Conservation (phyloP, 352 stramenopile genomes). For the Phytophthora brassicae region DNA sequence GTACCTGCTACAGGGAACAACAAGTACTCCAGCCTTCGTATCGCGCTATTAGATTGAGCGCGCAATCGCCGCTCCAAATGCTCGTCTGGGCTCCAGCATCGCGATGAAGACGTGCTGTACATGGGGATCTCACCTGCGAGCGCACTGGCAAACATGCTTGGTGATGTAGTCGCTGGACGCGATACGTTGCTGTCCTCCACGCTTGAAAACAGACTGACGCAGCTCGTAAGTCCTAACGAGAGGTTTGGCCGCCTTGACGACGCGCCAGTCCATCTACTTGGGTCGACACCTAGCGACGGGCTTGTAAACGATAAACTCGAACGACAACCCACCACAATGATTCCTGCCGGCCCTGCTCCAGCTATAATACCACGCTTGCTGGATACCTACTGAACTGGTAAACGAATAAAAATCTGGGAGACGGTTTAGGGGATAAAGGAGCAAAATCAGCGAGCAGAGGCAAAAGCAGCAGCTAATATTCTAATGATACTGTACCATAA, state of each 20-base stretch:
- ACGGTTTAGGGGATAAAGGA: not conserved
- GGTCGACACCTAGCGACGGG: no score
- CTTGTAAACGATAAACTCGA: no score
- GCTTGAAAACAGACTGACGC: conserved; percentile 1
- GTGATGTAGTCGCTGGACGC: not conserved
- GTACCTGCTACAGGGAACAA: not conserved
- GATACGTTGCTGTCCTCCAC: not conserved
- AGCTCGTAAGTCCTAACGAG: not conserved
- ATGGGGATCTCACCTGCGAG: not conserved
- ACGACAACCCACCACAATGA: not conserved
- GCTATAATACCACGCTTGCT: conserved; percentile 1
- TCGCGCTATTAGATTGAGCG: not conserved
- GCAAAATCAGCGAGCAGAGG: conserved; percentile 3
- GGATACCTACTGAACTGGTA: conserved; percentile 3
- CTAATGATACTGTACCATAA: conserved; percentile 13
- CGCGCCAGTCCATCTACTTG: not conserved
- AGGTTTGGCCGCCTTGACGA: not conserved
- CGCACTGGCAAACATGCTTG: not conserved
- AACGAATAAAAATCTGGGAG: conserved; percentile 1
- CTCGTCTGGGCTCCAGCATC: not conserved
- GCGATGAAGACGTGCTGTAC: not conserved
- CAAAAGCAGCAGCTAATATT: conserved; percentile 5
- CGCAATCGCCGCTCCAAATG: not conserved
- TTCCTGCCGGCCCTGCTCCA: not conserved
- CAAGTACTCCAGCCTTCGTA: not conserved